Evolutionary conservation across 768 basidiomycete genomes (phyloP), one percentile per base, ranked within the genome.

Genomic region (Boletus rubroflammeus): DNA sequence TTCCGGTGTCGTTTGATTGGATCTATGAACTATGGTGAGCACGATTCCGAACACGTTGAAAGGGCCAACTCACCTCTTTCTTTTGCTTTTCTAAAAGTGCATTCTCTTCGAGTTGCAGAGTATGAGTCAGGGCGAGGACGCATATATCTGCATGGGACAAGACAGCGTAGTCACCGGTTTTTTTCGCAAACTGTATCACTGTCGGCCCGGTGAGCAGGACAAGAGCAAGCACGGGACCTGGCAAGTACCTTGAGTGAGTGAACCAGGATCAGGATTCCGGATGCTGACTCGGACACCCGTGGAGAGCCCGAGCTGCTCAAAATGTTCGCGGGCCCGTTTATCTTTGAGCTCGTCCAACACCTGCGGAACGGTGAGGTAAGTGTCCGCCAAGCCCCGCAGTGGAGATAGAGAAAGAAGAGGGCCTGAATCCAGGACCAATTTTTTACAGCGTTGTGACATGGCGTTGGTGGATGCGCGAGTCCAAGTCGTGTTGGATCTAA

Each of bases 131-230:
- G 1, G 97, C 96, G 47, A 98, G 73, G 35, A 98, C 85, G 62
- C 88, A 86, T 39, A 99, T 69, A 84, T 99, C 97, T 14, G 94
- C 80, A 69, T 87, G 82, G 14, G 93, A 97, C 36, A 99, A 78
- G 44, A 93, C 95, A 40, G 90, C 76, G 67, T 93, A 95, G 72
- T 99, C 97, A 67, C 97, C 97, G 0, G 96, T 96, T 77, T 91
- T 91, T 77, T 93, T 96, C 4, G 97, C 92, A 72, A 85, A 86
- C 57, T 88, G 86, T 51, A 89, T 90, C 5, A 96, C 97, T 98
- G 66, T 40, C 56, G 54, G 47, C 3, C 51, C 41, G 29, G 25
- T 64, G 54, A 67, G 55, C 49, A 57, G 51, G 31, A 57, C 7
- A 50, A 54, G 53, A 32, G 25, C 9, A 26, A 59, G 44, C 28